A percentile compares a stretch with the other conserved stretches of the same genome.
Conservation (phyloP, 768 basidiomycete genomes). For the Boletellus ananiceps region DNA sequence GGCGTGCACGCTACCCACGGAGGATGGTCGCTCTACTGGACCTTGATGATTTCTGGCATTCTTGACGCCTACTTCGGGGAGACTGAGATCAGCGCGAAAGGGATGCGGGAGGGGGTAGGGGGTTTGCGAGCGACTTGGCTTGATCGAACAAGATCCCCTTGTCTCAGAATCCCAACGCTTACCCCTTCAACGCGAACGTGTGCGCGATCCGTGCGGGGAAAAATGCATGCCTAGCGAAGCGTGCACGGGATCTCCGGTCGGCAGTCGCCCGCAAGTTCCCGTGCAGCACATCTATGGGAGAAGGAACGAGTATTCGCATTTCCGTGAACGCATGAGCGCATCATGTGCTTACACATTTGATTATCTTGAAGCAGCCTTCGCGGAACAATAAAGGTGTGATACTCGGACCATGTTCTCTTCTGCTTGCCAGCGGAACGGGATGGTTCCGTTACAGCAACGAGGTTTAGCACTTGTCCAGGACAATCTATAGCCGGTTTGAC, state of each 20-base stretch:
- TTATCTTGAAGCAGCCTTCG: slow-evolving; percentile 14
- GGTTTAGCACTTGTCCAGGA: slow-evolving; percentile 11
- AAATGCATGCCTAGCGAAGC: not conserved
- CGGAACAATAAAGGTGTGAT: slow-evolving; percentile 10
- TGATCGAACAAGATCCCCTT: not conserved
- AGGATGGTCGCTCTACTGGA: slow-evolving; percentile 3
- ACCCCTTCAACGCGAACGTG: slow-evolving; percentile 1
- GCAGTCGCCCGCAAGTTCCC: slow-evolving; percentile 10
- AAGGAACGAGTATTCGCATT: slow-evolving; percentile 13
- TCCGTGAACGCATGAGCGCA: slow-evolving; percentile 11
- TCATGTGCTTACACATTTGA: slow-evolving; percentile 5
- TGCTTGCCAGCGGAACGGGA: slow-evolving; percentile 11
- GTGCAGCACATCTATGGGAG: slow-evolving; percentile 6
- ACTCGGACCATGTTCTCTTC: slow-evolving; percentile 8
- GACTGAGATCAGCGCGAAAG: slow-evolving; percentile 14
- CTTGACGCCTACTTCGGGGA: slow-evolving; percentile 2
- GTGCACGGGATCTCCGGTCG: slow-evolving; percentile 9
- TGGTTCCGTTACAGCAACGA: slow-evolving; percentile 8
- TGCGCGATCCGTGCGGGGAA: slow-evolving; percentile 4
- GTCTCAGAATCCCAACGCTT: not conserved
- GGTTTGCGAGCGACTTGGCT: not conserved
- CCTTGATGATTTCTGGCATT: slow-evolving; percentile 15
- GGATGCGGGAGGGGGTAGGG: not conserved
- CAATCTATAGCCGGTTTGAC: slow-evolving; percentile 25
- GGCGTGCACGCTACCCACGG: slow-evolving; percentile 11